Base-by-base conservation (phyloP, 768 basidiomycete genomes). In the Lentinula aciculospora region DNA sequence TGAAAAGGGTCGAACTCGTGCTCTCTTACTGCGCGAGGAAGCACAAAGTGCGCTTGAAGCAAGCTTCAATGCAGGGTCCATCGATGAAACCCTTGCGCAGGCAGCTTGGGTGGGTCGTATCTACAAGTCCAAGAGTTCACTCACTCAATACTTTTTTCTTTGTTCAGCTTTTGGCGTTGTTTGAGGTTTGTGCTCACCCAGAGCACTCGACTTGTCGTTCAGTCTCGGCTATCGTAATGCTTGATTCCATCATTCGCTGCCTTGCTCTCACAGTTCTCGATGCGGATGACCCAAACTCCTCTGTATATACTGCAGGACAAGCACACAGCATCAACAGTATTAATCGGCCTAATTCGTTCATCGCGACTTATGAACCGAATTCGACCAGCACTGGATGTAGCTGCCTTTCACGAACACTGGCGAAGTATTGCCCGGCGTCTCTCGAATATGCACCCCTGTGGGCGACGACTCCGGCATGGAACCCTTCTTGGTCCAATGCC, bases 1-100 rank as follows among this genome's bases (percentile, higher is more conserved):
- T 0, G 69, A 64, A 25, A 65, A 66, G 31, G 84, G 86, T 4
- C 73, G 86, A 49, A 73, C 74, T 36, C 79, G 78, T 34, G 86
- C 88, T 2, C 64, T 89, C 53, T 72, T 74, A 53, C 76, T 90
- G 54, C 71, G 85, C 46, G 83, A 90, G 59, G 76, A 85, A 63
- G 88, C 88, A 32, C 88, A 88, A 66, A 75, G 78, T 49, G 81
- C 85, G 10, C 70, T 91, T 61, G 86, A 91, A 60, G 84, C 84
- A 23, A 89, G 88, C 64, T 69, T 87, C 58, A 85, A 81, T 64
- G 80, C 84, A 44, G 80, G 82, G 17, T 87, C 85, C 83, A 76
- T 91, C 13, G 87, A 91, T 61, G 84, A 87, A 64, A 82, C 81
- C 31, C 76, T 90, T 6, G 86, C 83, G 12, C 85, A 91, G 69